These are phyloP conservation scores for Fomes fomentarius DNA, from an alignment of 1,284 basidiomycete species.

Conservation along the genomic window DNA sequence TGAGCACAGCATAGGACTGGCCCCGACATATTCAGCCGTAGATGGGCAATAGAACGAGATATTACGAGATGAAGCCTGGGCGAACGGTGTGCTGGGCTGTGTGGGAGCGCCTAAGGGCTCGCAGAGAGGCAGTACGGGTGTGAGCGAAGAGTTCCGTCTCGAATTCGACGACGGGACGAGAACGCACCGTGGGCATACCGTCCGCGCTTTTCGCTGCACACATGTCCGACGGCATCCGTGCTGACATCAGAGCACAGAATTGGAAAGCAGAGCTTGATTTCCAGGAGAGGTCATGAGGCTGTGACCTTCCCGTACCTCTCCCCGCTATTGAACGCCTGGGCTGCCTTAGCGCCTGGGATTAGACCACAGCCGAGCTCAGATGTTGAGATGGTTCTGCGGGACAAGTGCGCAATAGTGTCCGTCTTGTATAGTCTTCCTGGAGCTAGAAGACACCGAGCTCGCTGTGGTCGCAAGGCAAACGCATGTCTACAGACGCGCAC, in stretches of 20 bases:
- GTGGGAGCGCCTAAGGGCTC: constrained; percentile 1
- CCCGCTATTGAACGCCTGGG: constrained; percentile 8
- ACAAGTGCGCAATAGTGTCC: neutral
- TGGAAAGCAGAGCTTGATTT: neutral
- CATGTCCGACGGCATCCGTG: constrained; percentile 9
- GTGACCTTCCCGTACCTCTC: neutral
- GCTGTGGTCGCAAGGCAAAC: constrained; percentile 14
- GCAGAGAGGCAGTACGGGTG: constrained; percentile 7
- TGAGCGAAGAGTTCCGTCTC: constrained; percentile 6
- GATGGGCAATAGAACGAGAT: neutral
- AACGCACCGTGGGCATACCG: constrained; percentile 2
- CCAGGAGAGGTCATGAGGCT: constrained; percentile 5
- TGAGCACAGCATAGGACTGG: constrained; percentile 14
- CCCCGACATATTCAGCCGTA: constrained; percentile 1
- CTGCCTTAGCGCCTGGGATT: neutral
- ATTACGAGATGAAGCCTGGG: constrained; percentile 9
- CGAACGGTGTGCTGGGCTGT: constrained; percentile 8
- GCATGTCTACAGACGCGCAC: constrained; percentile 11
- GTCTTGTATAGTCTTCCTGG: neutral
- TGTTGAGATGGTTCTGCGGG: neutral
- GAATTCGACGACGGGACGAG: neutral
- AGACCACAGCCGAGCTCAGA: neutral
- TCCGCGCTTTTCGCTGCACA: neutral
- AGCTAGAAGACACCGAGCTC: constrained; percentile 8
- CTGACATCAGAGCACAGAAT: constrained; percentile 9